Evolutionary conservation across 2,329 filamentous ascomycete species (phyloP).

Genomic region (Aspergillus melleus): DNA sequence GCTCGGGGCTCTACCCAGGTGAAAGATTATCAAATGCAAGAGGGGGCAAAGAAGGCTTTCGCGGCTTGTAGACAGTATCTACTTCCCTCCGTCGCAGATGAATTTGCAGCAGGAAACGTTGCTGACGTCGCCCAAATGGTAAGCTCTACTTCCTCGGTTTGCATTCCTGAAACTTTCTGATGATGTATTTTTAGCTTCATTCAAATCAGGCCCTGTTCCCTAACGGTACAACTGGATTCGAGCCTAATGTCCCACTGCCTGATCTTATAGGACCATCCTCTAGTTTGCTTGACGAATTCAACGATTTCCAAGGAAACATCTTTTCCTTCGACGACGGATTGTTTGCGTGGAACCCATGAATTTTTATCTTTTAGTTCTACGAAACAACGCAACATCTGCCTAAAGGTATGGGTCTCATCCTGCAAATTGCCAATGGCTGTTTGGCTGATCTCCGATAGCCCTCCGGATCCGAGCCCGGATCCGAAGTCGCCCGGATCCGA

Average conservation of each 20-base stretch:
- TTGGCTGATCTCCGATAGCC: too few relatives aligned
- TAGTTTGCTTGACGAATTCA: conserved; percentile 16
- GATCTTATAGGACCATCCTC: conserved; percentile 15
- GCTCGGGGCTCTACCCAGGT: conserved; percentile 26
- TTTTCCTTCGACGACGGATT: conserved; percentile 22
- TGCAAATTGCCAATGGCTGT: too few relatives aligned
- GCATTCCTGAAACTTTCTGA: background rate
- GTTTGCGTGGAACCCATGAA: conserved; percentile 4
- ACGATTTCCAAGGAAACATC: conserved; percentile 17
- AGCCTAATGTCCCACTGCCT: conserved; percentile 7
- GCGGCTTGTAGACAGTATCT: conserved; percentile 21
- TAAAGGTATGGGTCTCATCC: too few relatives aligned
- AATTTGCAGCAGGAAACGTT: background rate
- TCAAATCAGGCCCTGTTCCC: conserved; percentile 4
- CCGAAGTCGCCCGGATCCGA: background rate
- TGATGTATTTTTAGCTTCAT: conserved; percentile 3
- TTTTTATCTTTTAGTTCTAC: too few relatives aligned
- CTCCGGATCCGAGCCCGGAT: background rate
- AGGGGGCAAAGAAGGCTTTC: conserved; percentile 25
- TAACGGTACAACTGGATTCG: background rate
- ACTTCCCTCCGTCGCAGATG: conserved; percentile 8
- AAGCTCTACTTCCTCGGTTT: background rate
- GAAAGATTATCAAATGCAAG: conserved; percentile 26
- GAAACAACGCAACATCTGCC: too few relatives aligned
- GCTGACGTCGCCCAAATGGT: conserved; percentile 8